Evolutionary conservation across 2,329 filamentous ascomycete species (phyloP).

Genomic region (Pseudocercospora eumusae): DNA sequence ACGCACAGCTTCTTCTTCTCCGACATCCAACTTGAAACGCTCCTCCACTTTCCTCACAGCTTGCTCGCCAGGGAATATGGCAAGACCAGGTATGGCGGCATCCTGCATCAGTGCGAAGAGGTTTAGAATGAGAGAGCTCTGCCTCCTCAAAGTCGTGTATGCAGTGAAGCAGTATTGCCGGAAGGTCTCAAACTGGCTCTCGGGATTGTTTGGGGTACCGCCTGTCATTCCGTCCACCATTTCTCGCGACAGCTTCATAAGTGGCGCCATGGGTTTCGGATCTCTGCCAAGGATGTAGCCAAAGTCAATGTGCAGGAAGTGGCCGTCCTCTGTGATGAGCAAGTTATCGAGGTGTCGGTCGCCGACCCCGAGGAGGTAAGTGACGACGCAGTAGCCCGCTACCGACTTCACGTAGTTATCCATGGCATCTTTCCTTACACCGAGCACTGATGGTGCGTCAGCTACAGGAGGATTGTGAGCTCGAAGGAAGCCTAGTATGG

Average conservation of each 20-base stretch:
- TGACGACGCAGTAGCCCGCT: constrained; percentile 97
- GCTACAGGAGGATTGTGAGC: constrained; percentile 90
- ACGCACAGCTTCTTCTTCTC: constrained; percentile 86
- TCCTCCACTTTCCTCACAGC: constrained; percentile 94
- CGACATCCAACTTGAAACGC: constrained; percentile 86
- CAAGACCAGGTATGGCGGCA: constrained; percentile 94
- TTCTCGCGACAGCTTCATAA: constrained; percentile 95
- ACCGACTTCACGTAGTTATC: constrained; percentile 96
- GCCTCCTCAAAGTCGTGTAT: constrained; percentile 87
- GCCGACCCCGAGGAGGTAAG: constrained; percentile 93
- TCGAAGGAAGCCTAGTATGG: constrained; percentile 77
- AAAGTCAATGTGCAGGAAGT: constrained; percentile 98
- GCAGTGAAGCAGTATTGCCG: constrained; percentile 96
- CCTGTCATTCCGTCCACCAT: constrained; percentile 99
- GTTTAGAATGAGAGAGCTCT: constrained; percentile 87
- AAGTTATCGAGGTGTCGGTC: constrained; percentile 96
- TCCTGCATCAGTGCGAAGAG: constrained; percentile 96
- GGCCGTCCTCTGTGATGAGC: constrained; percentile 81
- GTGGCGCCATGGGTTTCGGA: constrained; percentile 93
- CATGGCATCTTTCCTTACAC: constrained; percentile 86
- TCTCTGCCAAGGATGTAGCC: constrained; percentile 97
- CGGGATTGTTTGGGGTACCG: constrained; percentile 34
- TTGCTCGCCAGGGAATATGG: constrained; percentile 68
- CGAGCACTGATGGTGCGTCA: constrained; percentile 68
- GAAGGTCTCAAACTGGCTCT: constrained; percentile 75